Conservation (phyloP, 129 eudicot species). For the Deinandra increscens region DNA sequence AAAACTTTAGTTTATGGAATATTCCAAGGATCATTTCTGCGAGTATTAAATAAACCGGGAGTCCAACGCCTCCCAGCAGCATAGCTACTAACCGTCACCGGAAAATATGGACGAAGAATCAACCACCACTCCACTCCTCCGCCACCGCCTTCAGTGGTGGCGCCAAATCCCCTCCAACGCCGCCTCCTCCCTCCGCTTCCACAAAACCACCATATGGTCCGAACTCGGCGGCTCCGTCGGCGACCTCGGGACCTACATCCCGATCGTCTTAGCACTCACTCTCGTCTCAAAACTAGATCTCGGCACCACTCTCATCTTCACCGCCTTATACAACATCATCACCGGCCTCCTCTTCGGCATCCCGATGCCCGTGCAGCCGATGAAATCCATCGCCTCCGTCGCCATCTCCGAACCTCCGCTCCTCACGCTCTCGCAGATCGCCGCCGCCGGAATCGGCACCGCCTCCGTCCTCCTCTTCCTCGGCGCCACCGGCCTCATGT, state of each 20-base stretch:
- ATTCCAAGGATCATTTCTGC: neutral
- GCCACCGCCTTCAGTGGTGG: slow-evolving; percentile 41
- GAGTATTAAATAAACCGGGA: neutral
- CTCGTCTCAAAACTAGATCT: slow-evolving; percentile 69
- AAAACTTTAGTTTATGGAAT: neutral
- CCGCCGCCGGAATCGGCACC: slow-evolving; percentile 71
- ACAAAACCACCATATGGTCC: slow-evolving; percentile 51
- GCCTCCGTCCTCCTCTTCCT: slow-evolving; percentile 60
- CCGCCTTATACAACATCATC: slow-evolving; percentile 62
- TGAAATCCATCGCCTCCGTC: slow-evolving; percentile 83
- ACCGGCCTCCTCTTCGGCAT: slow-evolving; percentile 67
- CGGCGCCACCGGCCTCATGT: slow-evolving; percentile 77
- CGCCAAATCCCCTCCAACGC: slow-evolving; percentile 33
- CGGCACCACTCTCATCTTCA: slow-evolving; percentile 70
- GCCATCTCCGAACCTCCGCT: slow-evolving; percentile 65
- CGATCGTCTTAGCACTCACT: slow-evolving; percentile 68
- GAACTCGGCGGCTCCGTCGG: slow-evolving; percentile 80
- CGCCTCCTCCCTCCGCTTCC: slow-evolving; percentile 49
- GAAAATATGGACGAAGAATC: slow-evolving; percentile 38
- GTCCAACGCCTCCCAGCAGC: neutral
- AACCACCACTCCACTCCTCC: slow-evolving; percentile 46
- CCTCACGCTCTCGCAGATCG: slow-evolving; percentile 62
- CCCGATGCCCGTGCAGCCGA: slow-evolving; percentile 87
- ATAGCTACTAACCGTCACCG: neutral
- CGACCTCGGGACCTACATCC: slow-evolving; percentile 84